phyloP scores from a whole-genome alignment of 202 grass and related monocot species.

The Saccharum hybrid region DNA sequence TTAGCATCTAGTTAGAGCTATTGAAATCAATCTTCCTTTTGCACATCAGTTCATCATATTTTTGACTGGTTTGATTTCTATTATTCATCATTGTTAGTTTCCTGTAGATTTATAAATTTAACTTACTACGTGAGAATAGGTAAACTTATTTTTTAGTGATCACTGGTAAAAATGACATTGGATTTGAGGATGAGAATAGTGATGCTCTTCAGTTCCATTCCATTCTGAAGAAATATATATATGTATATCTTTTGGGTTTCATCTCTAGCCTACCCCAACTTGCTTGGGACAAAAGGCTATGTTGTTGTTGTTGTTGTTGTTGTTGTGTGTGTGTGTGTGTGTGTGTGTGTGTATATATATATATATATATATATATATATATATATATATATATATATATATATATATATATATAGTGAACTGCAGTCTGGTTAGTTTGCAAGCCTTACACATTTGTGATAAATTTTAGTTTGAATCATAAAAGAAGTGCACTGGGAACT shows the following conservation, averaged over 20 bases:
- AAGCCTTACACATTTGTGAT: background rate
- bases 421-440: background rate
- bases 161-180: background rate
- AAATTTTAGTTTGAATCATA: background rate
- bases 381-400: too few species aligned
- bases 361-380: too few species aligned
- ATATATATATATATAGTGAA: background rate
- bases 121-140: background rate
- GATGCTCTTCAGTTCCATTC: background rate
- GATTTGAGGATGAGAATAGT: slow-evolving; percentile 5
- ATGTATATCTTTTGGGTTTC: too few species aligned
- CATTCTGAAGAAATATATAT: background rate
- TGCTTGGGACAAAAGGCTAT: too few species aligned
- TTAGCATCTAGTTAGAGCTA: slow-evolving; percentile 22
- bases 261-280: too few species aligned
- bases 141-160: background rate
- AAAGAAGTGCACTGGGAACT: background rate
- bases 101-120: slow-evolving; percentile 12
- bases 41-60: slow-evolving; percentile 1
- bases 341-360: background rate
- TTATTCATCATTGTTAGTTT: background rate
- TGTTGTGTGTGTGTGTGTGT: too few species aligned
- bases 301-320: too few species aligned
- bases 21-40: background rate
- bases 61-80: background rate